phyloP scores from a whole-genome alignment of 352 stramenopile genomes.

The Globisporangium cylindrosporum region DNA sequence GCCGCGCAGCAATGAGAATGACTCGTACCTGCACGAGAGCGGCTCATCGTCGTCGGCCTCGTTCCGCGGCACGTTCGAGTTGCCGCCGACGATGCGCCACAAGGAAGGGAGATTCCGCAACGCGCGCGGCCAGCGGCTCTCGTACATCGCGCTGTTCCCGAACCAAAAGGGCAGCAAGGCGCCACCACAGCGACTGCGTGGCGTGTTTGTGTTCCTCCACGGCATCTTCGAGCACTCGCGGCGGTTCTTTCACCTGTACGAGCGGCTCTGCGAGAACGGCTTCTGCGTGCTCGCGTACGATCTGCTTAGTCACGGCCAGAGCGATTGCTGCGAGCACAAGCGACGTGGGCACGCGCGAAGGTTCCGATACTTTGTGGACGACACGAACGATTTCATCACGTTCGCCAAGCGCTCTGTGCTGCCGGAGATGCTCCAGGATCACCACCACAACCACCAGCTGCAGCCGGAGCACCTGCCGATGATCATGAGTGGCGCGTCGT shows the following conservation, averaged over 20 bases:
- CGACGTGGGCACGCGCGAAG: constrained; percentile 27
- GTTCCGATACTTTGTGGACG: constrained; percentile 51
- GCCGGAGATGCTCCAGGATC: constrained; percentile 17
- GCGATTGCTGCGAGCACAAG: constrained; percentile 33
- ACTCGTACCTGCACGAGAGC: not conserved
- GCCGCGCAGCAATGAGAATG: not conserved
- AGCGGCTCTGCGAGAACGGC: constrained; percentile 29
- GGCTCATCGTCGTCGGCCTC: not conserved
- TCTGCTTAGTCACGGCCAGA: constrained; percentile 40
- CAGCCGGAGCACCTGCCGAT: constrained; percentile 11
- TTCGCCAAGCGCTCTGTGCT: constrained; percentile 38
- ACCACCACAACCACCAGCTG: too few relatives aligned
- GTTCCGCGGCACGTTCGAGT: constrained; percentile 22
- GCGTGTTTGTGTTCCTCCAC: constrained; percentile 45
- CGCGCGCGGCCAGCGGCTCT: constrained; percentile 36
- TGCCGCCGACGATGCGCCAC: constrained; percentile 33
- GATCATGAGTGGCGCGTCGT: constrained; percentile 28
- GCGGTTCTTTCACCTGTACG: constrained; percentile 44
- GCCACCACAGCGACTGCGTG: constrained; percentile 21
- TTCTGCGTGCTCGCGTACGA: constrained; percentile 54
- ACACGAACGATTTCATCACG: constrained; percentile 45
- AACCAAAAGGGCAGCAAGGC: not conserved
- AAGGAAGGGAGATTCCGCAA: constrained; percentile 38
- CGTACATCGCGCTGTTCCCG: constrained; percentile 42
- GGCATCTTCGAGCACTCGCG: constrained; percentile 44